These are phyloP conservation scores for Schoenoplectus tabernaemontani DNA, from an alignment of 202 grass and related monocot genomes.

Conservation along the genomic window DNA sequence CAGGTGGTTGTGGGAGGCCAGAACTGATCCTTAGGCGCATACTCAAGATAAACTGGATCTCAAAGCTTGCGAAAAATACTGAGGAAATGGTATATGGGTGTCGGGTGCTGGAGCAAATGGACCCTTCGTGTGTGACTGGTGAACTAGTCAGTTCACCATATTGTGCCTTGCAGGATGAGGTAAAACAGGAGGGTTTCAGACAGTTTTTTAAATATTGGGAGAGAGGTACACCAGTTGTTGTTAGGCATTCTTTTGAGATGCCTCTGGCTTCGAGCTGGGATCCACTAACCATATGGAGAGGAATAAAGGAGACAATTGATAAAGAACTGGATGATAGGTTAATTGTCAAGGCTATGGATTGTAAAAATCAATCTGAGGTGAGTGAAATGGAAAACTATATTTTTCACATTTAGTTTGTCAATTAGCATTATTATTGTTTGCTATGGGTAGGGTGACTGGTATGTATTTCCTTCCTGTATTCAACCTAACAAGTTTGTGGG, in stretches of 20 bases:
- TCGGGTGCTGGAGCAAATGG: constrained; percentile 43
- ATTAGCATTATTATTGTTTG: no score
- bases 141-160: constrained; percentile 36
- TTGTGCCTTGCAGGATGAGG: constrained; percentile 44
- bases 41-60: constrained; percentile 97
- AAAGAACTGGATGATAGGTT: constrained; percentile 58
- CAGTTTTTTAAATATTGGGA: constrained; percentile 84
- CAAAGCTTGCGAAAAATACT: constrained; percentile 73
- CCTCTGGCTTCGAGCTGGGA: constrained; percentile 78
- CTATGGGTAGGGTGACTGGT: no score
- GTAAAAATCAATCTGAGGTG: constrained; percentile 60
- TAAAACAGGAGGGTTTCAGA: constrained; percentile 53
- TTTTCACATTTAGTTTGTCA: constrained; percentile 16
- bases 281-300: constrained; percentile 69
- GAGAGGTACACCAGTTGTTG: constrained; percentile 67
- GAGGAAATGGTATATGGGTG: constrained; percentile 93
- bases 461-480: no score
- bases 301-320: constrained; percentile 64
- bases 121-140: constrained; percentile 32
- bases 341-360: constrained; percentile 71
- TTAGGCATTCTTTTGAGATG: constrained; percentile 66
- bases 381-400: constrained; percentile 14
- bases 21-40: constrained; percentile 75
- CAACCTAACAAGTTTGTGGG: no score
- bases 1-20: constrained; percentile 72